These are phyloP conservation scores for Plectosphaerella cucumerina DNA, from an alignment of 2,329 filamentous ascomycete species.

Conservation along the genomic window DNA sequence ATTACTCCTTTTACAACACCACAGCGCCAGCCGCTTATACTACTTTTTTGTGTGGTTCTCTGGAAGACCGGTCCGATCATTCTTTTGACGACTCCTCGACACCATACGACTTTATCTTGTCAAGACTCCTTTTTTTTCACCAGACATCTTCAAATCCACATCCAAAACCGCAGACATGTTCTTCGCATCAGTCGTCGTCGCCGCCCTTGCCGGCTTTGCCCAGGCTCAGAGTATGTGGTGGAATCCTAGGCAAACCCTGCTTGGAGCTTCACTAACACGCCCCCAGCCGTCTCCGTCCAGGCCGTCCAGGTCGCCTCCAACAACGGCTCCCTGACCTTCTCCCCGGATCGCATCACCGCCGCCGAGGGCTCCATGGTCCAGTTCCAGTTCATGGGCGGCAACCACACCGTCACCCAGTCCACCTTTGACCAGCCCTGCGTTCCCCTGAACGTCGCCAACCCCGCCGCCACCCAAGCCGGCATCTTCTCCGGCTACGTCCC, in stretches of 20 bases:
- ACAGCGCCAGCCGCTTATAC: constrained; percentile 42
- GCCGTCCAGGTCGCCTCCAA: constrained; percentile 60
- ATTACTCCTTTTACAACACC: constrained; percentile 1
- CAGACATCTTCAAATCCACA: constrained; percentile 12
- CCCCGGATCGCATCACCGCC: constrained; percentile 61
- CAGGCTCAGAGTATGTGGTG: constrained; percentile 39
- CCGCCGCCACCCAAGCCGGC: constrained; percentile 48
- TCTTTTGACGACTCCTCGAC: constrained; percentile 2
- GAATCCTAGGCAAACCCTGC: neutral
- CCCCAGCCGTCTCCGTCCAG: constrained; percentile 42
- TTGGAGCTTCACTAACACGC: constrained; percentile 8
- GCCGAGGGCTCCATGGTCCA: constrained; percentile 59
- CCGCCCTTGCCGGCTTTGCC: constrained; percentile 43
- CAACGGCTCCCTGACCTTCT: constrained; percentile 56
- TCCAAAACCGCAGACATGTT: constrained; percentile 41
- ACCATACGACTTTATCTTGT: constrained; percentile 12
- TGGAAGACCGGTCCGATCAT: constrained; percentile 5
- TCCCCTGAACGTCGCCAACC: constrained; percentile 35
- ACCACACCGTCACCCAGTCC: constrained; percentile 79
- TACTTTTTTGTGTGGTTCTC: constrained; percentile 4
- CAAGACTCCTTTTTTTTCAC: constrained; percentile 12
- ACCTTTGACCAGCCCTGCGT: constrained; percentile 68
- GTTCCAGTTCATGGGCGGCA: constrained; percentile 63
- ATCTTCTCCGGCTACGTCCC: constrained; percentile 68
- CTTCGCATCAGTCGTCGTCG: constrained; percentile 40